Evolutionary conservation across 1,284 basidiomycete species (phyloP).

Genomic region (Austroboletus novae-zelandiae): DNA sequence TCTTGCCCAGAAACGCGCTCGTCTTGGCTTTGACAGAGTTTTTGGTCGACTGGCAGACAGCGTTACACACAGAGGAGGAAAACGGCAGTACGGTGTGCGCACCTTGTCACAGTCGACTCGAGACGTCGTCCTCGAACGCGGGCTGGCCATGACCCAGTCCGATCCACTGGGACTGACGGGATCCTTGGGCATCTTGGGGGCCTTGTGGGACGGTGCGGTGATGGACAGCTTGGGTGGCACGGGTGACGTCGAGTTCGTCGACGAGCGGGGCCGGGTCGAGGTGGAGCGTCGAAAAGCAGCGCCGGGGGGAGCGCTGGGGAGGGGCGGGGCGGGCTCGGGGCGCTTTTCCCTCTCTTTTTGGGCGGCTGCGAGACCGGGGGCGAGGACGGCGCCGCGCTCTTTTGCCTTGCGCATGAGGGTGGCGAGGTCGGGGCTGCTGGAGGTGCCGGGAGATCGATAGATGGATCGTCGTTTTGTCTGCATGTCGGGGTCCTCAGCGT

Average conservation of each 20-base stretch:
- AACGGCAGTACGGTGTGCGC: background rate
- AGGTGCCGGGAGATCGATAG: constrained; percentile 83
- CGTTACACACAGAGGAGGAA: background rate
- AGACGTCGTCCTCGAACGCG: constrained; percentile 36
- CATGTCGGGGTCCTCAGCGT: constrained; percentile 61
- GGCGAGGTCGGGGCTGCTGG: constrained; percentile 85
- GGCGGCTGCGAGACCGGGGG: constrained; percentile 26
- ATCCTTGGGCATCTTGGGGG: constrained; percentile 27
- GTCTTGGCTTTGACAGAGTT: constrained; percentile 72
- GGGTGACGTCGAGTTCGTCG: constrained; percentile 31
- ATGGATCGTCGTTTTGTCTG: constrained; percentile 78
- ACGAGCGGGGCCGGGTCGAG: constrained; percentile 34
- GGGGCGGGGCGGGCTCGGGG: constrained; percentile 48
- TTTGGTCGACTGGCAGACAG: constrained; percentile 42
- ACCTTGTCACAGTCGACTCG: constrained; percentile 52
- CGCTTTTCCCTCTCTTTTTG: constrained; percentile 41
- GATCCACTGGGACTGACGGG: constrained; percentile 35
- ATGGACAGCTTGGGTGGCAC: constrained; percentile 31
- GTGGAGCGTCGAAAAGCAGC: constrained; percentile 9
- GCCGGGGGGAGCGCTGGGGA: constrained; percentile 31
- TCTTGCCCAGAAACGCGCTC: constrained; percentile 72
- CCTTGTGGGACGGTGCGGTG: constrained; percentile 23
- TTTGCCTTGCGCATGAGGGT: constrained; percentile 80
- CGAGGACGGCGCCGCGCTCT: constrained; percentile 52
- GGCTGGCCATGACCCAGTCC: constrained; percentile 54